Base-by-base conservation (phyloP, 2,329 filamentous ascomycete genomes). In the Ampelomyces quisqualis region DNA sequence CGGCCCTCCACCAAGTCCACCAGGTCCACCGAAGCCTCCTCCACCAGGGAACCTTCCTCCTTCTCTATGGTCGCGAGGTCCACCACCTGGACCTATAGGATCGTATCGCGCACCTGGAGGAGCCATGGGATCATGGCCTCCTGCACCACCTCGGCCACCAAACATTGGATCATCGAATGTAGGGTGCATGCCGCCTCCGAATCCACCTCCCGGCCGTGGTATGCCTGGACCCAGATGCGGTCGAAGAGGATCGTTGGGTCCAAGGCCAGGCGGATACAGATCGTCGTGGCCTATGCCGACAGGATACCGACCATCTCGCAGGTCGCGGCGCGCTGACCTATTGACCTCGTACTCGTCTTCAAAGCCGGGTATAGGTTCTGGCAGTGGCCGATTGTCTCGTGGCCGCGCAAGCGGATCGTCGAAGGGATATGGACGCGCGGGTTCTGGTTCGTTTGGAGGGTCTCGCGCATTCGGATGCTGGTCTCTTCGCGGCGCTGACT, bases 31-130 rank as follows among this genome's bases (percentile, higher is more conserved):
- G 13, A 65, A 64, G 5, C 72, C 68, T 37, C 72, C 70, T n/a
- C 77, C 74, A 22, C 66, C 64, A 32, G 60, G 60, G 22, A 62
- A 64, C 9, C 62, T 50, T 5, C 58, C 54, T n/a, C 56, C 56
- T 7, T 60, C 55, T 24, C 62, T 55, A 18, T 56, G 55, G 38
- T 68, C 64, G 13, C 61, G 65, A 35, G 75, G 70, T 43, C 73
- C 66, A 41, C 71, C 75, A 11, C 72, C 73, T 15, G 79, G 78
- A 50, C 78, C 77, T 0, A 90, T 70, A 2, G 91, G 91, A 73
- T 97, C 93, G 72, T 89, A 97, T 51, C 93, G 77, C n/a, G 90
- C 85, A 1, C 93, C 93, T 2, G 89, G 90, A 4, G 93, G 93
- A 19, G 81, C 84, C 62, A 84, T 85, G 2, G 85, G 82, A 60